Base-by-base conservation (phyloP, 306 rosid genomes). In the Inga laurina region DNA sequence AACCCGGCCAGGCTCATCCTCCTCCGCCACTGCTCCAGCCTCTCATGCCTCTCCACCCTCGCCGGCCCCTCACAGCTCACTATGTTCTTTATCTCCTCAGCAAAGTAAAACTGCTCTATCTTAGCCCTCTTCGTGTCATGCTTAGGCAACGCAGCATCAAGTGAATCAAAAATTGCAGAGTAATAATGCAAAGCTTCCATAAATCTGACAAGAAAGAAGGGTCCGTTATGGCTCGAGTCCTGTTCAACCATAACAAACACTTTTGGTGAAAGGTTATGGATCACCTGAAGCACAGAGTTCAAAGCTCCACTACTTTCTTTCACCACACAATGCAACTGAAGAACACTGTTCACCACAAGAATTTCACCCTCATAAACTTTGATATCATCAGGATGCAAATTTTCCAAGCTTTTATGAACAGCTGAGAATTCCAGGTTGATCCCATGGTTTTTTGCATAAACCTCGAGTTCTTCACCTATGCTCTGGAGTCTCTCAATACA, bases 41-140 rank as follows among this genome's bases (percentile, higher is more conserved):
- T 92, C 89, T 95, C 97, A n/a, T 95, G 98, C 87, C 98, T 91
- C 77, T 95, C 98, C 83, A 95, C 91, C 19, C 98, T 90, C 39
- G 87, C 84, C 3, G 93, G 89, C 19, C 98, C 98, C 87, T 95
- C 98, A 39, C 94, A 91, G 85, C 98, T 93, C 89, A 93, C 95
- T 73, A 93, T 95, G 86, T 95, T 95, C 89, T 93, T 92, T 70
- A 92, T 95, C 94, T 95, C 98, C 85, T 95, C 97, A 3, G 89
- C 94, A 52, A 95, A 95, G 82, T 91, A 95, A 84, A 95, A 95
- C n/a, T 93, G 98, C 37, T 95, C 98, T 45, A 93, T 90, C 56
- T 93, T 93, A 0, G 96, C 97, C 13, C 98, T 80, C 57, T 90
- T 86, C 0, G 98, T 95, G 77, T 93, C 98, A 66, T 92, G 93